Evolutionary conservation across 441 rosid species (phyloP).

Genomic region (Theobroma grandiflorum): DNA sequence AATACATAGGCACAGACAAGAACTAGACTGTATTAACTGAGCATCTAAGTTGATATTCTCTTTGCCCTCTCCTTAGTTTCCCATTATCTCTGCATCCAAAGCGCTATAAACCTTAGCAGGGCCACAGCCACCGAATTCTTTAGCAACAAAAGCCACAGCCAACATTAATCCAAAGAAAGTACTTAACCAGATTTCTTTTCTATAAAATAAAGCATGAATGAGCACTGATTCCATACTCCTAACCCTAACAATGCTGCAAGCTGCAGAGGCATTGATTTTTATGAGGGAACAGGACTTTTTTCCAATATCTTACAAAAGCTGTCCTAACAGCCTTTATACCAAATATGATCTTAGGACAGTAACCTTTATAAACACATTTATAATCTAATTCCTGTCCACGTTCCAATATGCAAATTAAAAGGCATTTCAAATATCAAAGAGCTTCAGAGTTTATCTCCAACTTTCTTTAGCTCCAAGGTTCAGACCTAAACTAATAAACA

Average conservation of each 20-base stretch:
- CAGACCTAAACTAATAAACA: conserved; percentile 3
- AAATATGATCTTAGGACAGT: background rate
- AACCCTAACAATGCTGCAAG: background rate
- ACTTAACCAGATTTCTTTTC: background rate
- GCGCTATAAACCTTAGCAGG: background rate
- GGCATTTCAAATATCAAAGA: background rate
- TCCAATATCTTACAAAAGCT: background rate
- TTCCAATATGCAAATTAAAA: background rate
- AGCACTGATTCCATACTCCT: background rate
- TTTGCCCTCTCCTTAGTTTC: background rate
- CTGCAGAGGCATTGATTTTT: background rate
- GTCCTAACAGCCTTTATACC: background rate
- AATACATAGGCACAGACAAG: background rate
- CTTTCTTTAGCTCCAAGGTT: background rate
- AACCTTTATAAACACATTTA: background rate
- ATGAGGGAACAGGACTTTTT: background rate
- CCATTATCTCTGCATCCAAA: background rate
- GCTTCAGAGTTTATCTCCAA: background rate
- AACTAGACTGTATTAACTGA: background rate
- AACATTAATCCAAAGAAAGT: background rate
- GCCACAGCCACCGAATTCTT: background rate
- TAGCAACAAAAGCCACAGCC: background rate
- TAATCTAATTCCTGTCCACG: background rate
- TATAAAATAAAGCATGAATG: background rate
- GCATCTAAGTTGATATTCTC: conserved; percentile 4